Evolutionary conservation across 2,329 filamentous ascomycete species (phyloP).

Genomic region (Nannizzia gypsea): DNA sequence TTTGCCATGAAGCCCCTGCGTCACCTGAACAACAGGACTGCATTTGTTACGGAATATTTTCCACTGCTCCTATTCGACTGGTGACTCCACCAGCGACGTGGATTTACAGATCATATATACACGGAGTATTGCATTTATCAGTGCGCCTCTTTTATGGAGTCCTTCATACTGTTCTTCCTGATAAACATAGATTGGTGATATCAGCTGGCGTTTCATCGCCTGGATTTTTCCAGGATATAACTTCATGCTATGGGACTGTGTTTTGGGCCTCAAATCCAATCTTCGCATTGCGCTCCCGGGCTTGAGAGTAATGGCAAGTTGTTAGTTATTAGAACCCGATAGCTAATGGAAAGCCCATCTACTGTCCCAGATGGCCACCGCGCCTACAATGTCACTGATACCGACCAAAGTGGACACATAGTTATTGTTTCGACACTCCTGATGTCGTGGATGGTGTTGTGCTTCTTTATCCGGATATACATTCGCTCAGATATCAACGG

Average conservation of each 20-base stretch:
- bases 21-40: neutral
- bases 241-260: neutral
- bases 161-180: neutral
- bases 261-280: neutral
- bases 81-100: neutral
- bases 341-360: neutral
- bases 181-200: neutral
- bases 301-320: neutral
- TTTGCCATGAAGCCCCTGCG: neutral
- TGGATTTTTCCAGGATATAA: neutral
- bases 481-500: slow-evolving; percentile 19
- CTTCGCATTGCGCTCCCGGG: neutral
- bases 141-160: neutral
- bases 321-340: neutral
- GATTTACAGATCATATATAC: neutral
- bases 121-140: neutral
- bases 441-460: slow-evolving; percentile 12
- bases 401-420: slow-evolving; percentile 4
- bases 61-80: neutral
- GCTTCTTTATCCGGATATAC: slow-evolving; percentile 13
- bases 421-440: slow-evolving; percentile 8
- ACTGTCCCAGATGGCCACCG: slow-evolving; percentile 3
- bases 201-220: neutral
- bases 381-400: slow-evolving; percentile 7
- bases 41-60: neutral